phyloP scores from a whole-genome alignment of 2,329 filamentous ascomycete genomes.

The Amylocarpus encephaloides region DNA sequence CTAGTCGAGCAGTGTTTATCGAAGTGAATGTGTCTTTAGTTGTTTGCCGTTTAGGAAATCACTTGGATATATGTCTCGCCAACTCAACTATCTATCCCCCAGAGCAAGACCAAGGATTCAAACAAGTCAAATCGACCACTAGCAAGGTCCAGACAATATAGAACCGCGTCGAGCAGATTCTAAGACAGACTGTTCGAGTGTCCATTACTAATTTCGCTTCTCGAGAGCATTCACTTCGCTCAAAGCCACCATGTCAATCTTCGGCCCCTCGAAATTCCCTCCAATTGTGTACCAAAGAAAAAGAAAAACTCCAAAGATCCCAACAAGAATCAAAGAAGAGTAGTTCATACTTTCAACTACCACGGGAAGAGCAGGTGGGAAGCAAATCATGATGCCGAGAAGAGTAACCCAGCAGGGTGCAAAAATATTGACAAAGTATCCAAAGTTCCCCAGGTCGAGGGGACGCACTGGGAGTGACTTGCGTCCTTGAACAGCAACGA shows the following conservation, averaged over 20 bases:
- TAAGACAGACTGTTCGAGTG: too few relatives aligned
- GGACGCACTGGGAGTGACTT: conserved; percentile 26
- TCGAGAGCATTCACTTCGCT: too few relatives aligned
- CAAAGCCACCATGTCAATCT: background rate
- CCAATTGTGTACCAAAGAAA: background rate
- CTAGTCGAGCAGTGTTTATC: background rate
- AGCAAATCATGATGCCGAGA: conserved; percentile 1
- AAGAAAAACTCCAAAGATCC: background rate
- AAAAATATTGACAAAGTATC: conserved; percentile 3
- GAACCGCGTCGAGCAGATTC: too few relatives aligned
- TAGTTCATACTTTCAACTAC: background rate
- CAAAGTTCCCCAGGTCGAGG: background rate
- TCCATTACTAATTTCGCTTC: too few relatives aligned
- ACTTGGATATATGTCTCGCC: too few relatives aligned
- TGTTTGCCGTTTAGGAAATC: conserved; percentile 6
- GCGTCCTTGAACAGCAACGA: conserved; percentile 58
- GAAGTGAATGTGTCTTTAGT: conserved; percentile 8
- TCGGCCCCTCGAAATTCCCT: background rate
- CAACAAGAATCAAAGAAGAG: background rate
- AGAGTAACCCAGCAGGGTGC: background rate
- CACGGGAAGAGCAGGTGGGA: background rate
- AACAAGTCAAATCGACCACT: too few relatives aligned
- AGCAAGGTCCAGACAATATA: too few relatives aligned
- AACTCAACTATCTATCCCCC: too few relatives aligned
- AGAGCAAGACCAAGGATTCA: too few relatives aligned